These are phyloP conservation scores for Omphalea diandra DNA, from an alignment of 441 rosid genomes.

Conservation along the genomic window DNA sequence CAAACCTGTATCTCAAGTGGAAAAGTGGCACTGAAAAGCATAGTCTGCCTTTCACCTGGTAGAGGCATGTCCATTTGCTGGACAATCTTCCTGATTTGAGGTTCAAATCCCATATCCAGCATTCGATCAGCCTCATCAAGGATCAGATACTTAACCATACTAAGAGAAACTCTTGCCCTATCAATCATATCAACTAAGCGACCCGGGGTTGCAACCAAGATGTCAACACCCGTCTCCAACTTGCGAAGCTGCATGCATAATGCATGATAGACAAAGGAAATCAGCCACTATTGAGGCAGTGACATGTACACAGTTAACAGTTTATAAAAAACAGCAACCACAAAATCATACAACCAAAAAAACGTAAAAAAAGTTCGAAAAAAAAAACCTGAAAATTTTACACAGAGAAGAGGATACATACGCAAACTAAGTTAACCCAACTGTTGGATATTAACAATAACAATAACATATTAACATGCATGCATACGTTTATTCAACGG, in stretches of 20 bases:
- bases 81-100: slow-evolving; percentile 87
- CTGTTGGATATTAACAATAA: too few species aligned
- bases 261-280: too few species aligned
- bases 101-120: slow-evolving; percentile 98
- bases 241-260: slow-evolving; percentile 62
- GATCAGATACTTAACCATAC: slow-evolving; percentile 67
- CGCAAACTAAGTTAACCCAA: background rate
- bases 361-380: too few species aligned
- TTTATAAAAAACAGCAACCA: background rate
- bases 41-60: slow-evolving; percentile 71
- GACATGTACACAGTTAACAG: too few species aligned
- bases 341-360: background rate
- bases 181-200: slow-evolving; percentile 83
- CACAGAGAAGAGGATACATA: too few species aligned
- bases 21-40: slow-evolving; percentile 93
- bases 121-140: slow-evolving; percentile 92
- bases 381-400: too few species aligned
- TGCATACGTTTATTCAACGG: too few species aligned
- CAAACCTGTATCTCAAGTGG: slow-evolving; percentile 83
- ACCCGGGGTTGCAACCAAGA: slow-evolving; percentile 93
- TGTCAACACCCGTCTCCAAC: slow-evolving; percentile 87
- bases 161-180: slow-evolving; percentile 79
- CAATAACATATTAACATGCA: too few species aligned
- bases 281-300: background rate
- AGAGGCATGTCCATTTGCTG: slow-evolving; percentile 94